These are phyloP conservation scores for Trypanosoma platydactyli DNA, from an alignment of 208 protist species.

Conservation along the genomic window DNA sequence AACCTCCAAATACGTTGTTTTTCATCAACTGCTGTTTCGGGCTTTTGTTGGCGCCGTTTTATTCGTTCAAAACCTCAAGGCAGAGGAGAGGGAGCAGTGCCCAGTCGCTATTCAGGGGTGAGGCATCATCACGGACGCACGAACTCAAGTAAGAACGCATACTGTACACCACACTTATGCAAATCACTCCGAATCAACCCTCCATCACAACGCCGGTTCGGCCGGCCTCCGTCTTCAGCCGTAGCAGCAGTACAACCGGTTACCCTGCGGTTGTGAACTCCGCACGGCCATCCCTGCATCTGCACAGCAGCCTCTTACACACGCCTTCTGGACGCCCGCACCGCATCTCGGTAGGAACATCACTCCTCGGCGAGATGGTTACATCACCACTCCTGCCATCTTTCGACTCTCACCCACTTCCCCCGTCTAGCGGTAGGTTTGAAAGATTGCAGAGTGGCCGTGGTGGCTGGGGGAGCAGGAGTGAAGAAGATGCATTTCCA, in stretches of 20 bases:
- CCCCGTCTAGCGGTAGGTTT: background rate
- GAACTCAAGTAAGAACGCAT: background rate
- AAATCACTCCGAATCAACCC: background rate
- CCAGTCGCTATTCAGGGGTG: too few relatives aligned
- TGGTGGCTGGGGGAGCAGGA: background rate
- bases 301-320: slow-evolving; percentile 19
- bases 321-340: slow-evolving; percentile 9
- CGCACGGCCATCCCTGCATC: slow-evolving; percentile 5
- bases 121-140: too few relatives aligned
- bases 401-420: background rate
- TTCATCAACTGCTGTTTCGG: too few relatives aligned
- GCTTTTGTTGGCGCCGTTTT: too few relatives aligned
- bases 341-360: background rate
- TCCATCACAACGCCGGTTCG: slow-evolving; percentile 2
- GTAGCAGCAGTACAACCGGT: slow-evolving; percentile 8
- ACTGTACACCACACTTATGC: background rate
- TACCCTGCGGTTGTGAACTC: background rate
- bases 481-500: slow-evolving; percentile 2
- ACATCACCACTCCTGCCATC: slow-evolving; percentile 1
- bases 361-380: background rate
- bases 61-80: too few relatives aligned
- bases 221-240: slow-evolving; percentile 13
- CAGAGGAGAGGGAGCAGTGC: too few relatives aligned
- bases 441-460: slow-evolving; percentile 17
- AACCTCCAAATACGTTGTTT: too few relatives aligned